These are phyloP conservation scores for Chiua virens DNA, from an alignment of 768 basidiomycete genomes.

Conservation along the genomic window DNA sequence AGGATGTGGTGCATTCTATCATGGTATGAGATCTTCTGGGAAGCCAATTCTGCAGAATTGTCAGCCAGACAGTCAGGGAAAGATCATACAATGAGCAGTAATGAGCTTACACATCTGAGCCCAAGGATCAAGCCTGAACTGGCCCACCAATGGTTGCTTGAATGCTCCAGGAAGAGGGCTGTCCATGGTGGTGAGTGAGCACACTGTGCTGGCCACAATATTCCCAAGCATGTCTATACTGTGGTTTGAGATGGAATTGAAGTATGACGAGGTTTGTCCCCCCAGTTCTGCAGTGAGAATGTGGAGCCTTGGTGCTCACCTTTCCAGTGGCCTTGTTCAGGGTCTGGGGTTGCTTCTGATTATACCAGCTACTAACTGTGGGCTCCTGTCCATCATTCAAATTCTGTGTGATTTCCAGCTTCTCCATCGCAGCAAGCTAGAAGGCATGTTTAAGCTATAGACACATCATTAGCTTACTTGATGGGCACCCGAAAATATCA, in stretches of 20 bases:
- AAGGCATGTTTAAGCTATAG: too few species aligned
- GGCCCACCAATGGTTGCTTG: background rate
- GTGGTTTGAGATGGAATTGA: background rate
- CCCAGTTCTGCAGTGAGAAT: background rate
- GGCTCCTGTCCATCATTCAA: background rate
- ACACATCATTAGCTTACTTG: too few species aligned
- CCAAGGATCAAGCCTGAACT: background rate
- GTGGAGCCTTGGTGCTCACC: background rate
- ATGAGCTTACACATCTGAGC: background rate
- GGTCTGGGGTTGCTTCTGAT: background rate
- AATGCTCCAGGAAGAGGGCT: background rate
- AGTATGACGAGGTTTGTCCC: background rate
- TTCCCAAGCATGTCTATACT: background rate
- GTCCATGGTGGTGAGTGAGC: background rate
- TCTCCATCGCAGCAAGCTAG: background rate
- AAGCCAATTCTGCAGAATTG: too few species aligned
- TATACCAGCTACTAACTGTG: background rate
- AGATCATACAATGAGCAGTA: too few species aligned
- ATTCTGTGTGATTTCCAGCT: background rate
- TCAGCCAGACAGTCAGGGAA: too few species aligned
- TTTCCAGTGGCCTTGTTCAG: background rate
- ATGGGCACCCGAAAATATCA: too few species aligned
- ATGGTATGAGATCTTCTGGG: too few species aligned
- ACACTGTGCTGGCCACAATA: background rate
- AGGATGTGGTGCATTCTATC: too few species aligned